Base-by-base conservation (phyloP, 2,329 filamentous ascomycete genomes). In the Cryphonectria japonica region DNA sequence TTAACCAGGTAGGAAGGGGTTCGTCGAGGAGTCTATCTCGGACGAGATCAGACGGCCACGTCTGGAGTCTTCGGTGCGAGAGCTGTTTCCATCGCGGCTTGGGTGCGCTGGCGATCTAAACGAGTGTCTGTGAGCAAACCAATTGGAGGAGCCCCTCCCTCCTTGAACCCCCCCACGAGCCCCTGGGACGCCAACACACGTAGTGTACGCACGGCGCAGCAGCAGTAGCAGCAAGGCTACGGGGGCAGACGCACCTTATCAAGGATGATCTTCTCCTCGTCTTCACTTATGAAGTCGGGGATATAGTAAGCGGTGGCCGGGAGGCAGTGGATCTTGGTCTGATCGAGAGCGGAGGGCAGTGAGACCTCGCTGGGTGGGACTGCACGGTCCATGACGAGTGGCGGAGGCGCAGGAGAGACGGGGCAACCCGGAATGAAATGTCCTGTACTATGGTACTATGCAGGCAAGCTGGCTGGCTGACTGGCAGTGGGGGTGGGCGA, bases 21-120 rank as follows among this genome's bases (percentile, higher is more conserved):
- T 91, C 86, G 67, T 91, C 89, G 34, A 98, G 85, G 0, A 99
- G 87, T 22, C 89, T 92, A 79, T 97, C 87, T 68, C 90, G 88
- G 50, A 93, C 91, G 13, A 98, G 88, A 70, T 93, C 89, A 2
- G 93, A 96, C 1, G 95, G 96, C 87, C 95, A 94, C 0, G 93
- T 93, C 85, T 98, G 95, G 0, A 99, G 88, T 59, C 95, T 91
- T 69, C 96, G 92, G 80, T 94, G 93, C n/a, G 92, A 89, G 69
- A 99, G 91, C 66, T 92, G 87, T 73, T 93, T 95, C 95, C 96
- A 99, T 78, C 91, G 88, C 37, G 92, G 91, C 73, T 90, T 91
- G 37, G 93, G 92, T 0, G 89, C 90, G 61, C 87, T 84, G 67
- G 84, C 83, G 75, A 92, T 88, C 86, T 81, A 85, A 76, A 66